Evolutionary conservation across 1,284 basidiomycete species (phyloP).

Genomic region (Moesziomyces sp.): DNA sequence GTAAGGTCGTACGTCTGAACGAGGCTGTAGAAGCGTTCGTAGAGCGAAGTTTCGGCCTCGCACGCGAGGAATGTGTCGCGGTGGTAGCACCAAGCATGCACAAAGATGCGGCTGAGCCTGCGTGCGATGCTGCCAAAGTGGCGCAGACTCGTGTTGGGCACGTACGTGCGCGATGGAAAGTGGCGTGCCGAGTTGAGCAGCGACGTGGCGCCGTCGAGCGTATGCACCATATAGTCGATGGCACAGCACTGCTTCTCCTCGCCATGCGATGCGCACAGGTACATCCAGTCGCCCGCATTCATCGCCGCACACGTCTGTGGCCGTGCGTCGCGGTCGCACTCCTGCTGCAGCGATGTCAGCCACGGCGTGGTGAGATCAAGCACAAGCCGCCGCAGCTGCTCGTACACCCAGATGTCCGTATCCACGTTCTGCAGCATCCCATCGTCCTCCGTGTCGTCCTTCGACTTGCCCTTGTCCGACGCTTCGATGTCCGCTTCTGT

Average conservation of each 20-base stretch:
- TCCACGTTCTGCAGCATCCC: slow-evolving; percentile 67
- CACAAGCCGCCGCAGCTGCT: slow-evolving; percentile 89
- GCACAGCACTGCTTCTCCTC: slow-evolving; percentile 78
- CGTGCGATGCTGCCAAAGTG: slow-evolving; percentile 89
- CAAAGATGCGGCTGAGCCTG: slow-evolving; percentile 91
- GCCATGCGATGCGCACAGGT: slow-evolving; percentile 88
- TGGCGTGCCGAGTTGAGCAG: slow-evolving; percentile 89
- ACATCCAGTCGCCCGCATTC: slow-evolving; percentile 97
- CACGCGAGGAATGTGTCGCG: slow-evolving; percentile 88
- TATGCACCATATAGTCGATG: slow-evolving; percentile 96
- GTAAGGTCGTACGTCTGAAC: slow-evolving; percentile 80
- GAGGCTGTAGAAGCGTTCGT: slow-evolving; percentile 87
- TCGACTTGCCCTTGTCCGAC: slow-evolving; percentile 66
- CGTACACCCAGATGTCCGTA: slow-evolving; percentile 88
- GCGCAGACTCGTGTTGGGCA: slow-evolving; percentile 79
- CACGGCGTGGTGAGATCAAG: slow-evolving; percentile 91
- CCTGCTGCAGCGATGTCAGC: slow-evolving; percentile 83
- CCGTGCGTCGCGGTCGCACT: slow-evolving; percentile 72
- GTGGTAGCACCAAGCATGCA: slow-evolving; percentile 83
- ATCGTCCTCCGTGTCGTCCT: slow-evolving; percentile 23
- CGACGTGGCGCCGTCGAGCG: slow-evolving; percentile 89
- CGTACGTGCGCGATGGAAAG: slow-evolving; percentile 74
- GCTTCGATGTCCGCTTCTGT: slow-evolving; percentile 41
- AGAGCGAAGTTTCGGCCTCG: slow-evolving; percentile 88
- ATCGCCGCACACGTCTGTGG: slow-evolving; percentile 83